phyloP scores from a whole-genome alignment of 345 rosid species.

The Heritiera fomes region DNA sequence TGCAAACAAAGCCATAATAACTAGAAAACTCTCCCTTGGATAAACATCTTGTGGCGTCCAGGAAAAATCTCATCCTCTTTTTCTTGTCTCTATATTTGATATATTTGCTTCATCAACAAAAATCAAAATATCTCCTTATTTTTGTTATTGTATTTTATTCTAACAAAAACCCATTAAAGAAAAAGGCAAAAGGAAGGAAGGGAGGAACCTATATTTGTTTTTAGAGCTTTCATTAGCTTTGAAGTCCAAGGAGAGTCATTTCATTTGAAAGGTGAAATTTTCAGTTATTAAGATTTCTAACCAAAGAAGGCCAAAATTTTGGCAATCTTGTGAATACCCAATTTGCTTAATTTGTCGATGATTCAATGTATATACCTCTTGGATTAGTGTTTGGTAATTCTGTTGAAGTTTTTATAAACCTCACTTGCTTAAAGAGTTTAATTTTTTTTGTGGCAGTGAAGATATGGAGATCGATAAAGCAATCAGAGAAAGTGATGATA shows the following conservation, averaged over 20 bases:
- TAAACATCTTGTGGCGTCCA: conserved; percentile 12
- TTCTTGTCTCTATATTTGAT: neutral
- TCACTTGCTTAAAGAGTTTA: neutral
- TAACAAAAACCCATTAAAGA: neutral
- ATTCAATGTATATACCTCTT: neutral
- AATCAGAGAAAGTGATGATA: conserved; percentile 77
- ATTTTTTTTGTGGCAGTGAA: conserved; percentile 22
- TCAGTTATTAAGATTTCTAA: neutral
- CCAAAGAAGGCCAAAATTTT: neutral
- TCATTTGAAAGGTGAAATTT: neutral
- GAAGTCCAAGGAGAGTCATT: neutral
- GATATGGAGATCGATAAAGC: conserved; percentile 92
- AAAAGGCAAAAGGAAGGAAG: neutral
- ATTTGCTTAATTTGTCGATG: neutral
- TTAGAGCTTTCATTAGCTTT: neutral
- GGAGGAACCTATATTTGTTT: neutral
- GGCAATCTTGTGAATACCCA: neutral
- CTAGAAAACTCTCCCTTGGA: neutral
- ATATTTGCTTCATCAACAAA: neutral
- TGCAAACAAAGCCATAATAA: neutral
- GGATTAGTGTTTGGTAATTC: neutral
- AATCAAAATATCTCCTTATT: neutral
- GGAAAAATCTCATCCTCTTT: neutral
- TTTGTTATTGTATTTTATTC: neutral
- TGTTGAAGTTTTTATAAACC: neutral